A percentile compares a stretch with the other conserved stretches of the same genome.
These are phyloP conservation scores for Sesbania bispinosa DNA, from an alignment of 306 rosid genomes.

Conservation along the genomic window DNA sequence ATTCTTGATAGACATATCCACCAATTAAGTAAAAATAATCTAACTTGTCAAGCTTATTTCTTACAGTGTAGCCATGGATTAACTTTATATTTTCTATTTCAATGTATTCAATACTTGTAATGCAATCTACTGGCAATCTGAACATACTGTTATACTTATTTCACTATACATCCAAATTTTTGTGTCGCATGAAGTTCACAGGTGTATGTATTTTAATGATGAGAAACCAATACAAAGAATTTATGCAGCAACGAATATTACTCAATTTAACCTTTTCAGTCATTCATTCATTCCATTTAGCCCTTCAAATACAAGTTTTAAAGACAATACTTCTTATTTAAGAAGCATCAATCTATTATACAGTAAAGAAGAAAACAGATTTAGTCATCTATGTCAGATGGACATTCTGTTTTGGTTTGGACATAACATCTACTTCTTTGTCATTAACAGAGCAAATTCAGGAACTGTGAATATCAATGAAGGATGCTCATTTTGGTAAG, in stretches of 20 bases:
- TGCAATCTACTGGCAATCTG: neutral
- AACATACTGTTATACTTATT: neutral
- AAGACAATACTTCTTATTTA: neutral
- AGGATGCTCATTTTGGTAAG: neutral
- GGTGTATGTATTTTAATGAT: neutral
- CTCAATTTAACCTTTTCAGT: neutral
- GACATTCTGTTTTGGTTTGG: conserved; percentile 2
- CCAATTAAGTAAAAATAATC: conserved; percentile 58
- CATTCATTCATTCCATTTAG: neutral
- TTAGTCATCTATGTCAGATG: neutral
- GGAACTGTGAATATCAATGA: neutral
- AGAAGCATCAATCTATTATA: conserved; percentile 12
- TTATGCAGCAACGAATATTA: neutral
- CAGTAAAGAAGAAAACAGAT: conserved; percentile 14
- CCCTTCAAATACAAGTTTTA: neutral
- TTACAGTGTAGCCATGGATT: conserved; percentile 56
- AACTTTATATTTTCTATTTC: neutral
- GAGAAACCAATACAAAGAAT: conserved; percentile 4
- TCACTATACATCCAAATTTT: neutral
- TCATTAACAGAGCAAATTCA: conserved; percentile 1
- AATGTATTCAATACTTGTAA: neutral
- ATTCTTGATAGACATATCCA: conserved; percentile 68
- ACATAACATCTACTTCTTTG: neutral
- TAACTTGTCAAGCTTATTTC: conserved; percentile 47
- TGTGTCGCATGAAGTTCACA: neutral